Evolutionary conservation across 768 basidiomycete genomes (phyloP).

Genomic region (Lactarius sanguifluus): DNA sequence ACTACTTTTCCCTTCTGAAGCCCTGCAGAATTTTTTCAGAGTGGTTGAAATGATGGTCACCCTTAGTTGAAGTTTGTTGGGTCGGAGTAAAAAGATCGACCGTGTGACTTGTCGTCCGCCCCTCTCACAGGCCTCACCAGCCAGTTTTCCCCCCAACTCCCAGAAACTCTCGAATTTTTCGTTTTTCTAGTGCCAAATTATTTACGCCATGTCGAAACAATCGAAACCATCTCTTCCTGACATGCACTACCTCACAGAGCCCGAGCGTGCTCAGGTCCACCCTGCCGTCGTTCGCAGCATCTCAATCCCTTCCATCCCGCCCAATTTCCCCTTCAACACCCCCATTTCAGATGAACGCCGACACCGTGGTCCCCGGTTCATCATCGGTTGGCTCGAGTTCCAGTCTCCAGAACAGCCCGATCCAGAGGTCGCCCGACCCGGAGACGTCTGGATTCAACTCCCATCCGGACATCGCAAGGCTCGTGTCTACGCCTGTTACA

Average conservation of each 20-base stretch:
- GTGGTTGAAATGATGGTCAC: too few relatives aligned
- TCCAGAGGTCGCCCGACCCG: slow-evolving; percentile 23
- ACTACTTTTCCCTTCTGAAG: neutral
- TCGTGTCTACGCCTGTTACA: slow-evolving; percentile 24
- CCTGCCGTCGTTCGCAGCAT: slow-evolving; percentile 13
- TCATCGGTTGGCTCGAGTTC: slow-evolving; percentile 25
- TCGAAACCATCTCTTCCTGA: neutral
- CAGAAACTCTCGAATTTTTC: neutral
- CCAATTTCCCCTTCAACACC: slow-evolving; percentile 20
- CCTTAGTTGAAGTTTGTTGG: neutral
- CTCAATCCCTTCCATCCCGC: slow-evolving; percentile 20
- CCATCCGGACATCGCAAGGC: slow-evolving; percentile 25
- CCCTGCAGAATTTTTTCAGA: neutral
- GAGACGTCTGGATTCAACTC: slow-evolving; percentile 25
- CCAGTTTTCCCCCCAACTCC: neutral
- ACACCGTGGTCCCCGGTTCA: slow-evolving; percentile 20
- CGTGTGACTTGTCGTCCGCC: neutral
- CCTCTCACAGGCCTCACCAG: neutral
- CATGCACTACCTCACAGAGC: slow-evolving; percentile 25
- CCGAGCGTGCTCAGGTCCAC: slow-evolving; percentile 17
- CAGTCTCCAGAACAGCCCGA: slow-evolving; percentile 23
- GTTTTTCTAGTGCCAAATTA: neutral
- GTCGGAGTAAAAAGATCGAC: neutral
- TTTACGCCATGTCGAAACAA: neutral
- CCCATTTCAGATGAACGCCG: slow-evolving; percentile 7